A percentile compares a stretch with the other conserved stretches of the same genome.
phyloP scores from a whole-genome alignment of 179 eudicot species.

The Dionaea muscipula region DNA sequence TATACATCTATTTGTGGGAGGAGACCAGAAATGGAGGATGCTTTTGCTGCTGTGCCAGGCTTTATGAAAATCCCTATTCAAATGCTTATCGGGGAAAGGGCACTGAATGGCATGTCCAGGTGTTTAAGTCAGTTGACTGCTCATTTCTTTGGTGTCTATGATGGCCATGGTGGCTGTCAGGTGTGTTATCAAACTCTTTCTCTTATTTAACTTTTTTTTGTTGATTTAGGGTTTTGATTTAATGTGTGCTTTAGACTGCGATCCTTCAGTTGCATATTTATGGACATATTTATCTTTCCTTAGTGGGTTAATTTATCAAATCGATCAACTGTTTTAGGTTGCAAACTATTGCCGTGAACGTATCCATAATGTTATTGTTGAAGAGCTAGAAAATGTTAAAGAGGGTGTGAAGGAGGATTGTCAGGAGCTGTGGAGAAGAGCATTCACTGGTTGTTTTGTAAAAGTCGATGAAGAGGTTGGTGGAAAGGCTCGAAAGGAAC shows the following conservation, averaged over 20 bases:
- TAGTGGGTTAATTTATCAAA: background rate
- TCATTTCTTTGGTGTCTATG: slow-evolving; percentile 58
- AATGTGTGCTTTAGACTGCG: background rate
- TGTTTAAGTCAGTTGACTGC: slow-evolving; percentile 41
- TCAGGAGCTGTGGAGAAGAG: slow-evolving; percentile 38
- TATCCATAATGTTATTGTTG: slow-evolving; percentile 31
- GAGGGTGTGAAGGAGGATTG: slow-evolving; percentile 13
- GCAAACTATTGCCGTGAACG: slow-evolving; percentile 55
- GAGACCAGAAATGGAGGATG: slow-evolving; percentile 69
- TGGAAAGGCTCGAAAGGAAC: slow-evolving; percentile 21
- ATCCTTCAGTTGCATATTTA: too few relatives aligned
- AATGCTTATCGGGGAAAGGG: slow-evolving; percentile 33
- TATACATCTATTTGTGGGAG: slow-evolving; percentile 41
- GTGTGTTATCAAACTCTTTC: slow-evolving; percentile 13
- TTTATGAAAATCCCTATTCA: slow-evolving; percentile 38
- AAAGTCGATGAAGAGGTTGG: slow-evolving; percentile 46
- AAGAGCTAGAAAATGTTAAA: slow-evolving; percentile 34
- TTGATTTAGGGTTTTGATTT: background rate
- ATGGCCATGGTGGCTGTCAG: slow-evolving; percentile 66
- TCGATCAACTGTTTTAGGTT: slow-evolving; percentile 24
- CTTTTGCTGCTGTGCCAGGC: slow-evolving; percentile 37
- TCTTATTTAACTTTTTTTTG: background rate
- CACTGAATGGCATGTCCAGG: slow-evolving; percentile 22
- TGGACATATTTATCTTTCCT: too few relatives aligned
- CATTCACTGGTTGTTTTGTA: slow-evolving; percentile 32